A percentile compares a stretch with the other conserved stretches of the same genome.
phyloP scores from a whole-genome alignment of 225 moss, liverwort and hornwort genomes.

The Polytrichum commune region DNA sequence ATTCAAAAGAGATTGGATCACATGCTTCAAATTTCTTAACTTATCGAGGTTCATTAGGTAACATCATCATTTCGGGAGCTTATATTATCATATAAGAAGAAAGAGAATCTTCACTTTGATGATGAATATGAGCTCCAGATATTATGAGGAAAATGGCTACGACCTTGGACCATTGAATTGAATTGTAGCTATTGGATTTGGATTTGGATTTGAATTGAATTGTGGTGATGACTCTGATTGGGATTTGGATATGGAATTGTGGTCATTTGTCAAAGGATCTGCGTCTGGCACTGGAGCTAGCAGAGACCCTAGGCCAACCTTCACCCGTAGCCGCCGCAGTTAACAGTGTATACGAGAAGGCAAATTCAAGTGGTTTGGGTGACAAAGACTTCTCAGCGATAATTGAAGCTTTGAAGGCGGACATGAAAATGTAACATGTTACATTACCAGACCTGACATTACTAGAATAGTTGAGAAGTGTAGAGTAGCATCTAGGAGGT shows the following conservation, averaged over 20 bases:
- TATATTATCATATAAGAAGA: no score
- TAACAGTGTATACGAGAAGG: constrained; percentile 62
- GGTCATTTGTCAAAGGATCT: constrained; percentile 54
- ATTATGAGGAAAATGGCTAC: no score
- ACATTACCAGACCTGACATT: not conserved
- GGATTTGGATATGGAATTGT: not conserved
- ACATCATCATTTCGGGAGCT: no score
- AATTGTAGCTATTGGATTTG: not conserved
- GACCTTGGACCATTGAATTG: not conserved
- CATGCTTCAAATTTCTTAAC: no score
- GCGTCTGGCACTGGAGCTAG: constrained; percentile 77
- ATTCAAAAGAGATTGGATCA: no score
- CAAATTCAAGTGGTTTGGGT: constrained; percentile 60
- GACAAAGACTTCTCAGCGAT: constrained; percentile 90
- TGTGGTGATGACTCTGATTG: not conserved
- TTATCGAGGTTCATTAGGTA: no score
- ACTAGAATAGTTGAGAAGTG: no score
- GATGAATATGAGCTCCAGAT: no score
- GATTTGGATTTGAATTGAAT: not conserved
- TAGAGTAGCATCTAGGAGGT: no score
- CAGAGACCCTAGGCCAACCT: constrained; percentile 55
- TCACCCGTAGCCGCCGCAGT: constrained; percentile 75
- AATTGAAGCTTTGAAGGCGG: constrained; percentile 78
- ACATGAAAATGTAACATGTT: constrained; percentile 13
- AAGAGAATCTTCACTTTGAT: no score